Conservation (phyloP, 495 filamentous ascomycete species). For the Xylaria telfairii region DNA sequence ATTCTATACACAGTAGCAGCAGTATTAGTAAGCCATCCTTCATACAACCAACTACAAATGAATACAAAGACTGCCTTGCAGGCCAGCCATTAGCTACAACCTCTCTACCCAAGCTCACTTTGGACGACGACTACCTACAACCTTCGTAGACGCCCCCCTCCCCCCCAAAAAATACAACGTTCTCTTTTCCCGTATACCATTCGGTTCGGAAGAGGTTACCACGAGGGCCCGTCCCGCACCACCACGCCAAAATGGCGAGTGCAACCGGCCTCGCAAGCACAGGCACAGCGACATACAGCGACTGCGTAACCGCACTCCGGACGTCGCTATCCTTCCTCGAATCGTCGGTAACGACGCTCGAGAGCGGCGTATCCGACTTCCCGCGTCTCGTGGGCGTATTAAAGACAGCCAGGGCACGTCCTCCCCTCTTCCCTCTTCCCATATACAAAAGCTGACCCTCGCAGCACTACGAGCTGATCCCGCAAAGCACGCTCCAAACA, state of each 20-base stretch:
- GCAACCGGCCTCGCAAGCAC: conserved; percentile 1
- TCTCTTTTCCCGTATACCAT: background rate
- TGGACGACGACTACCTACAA: too few species aligned
- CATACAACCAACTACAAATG: too few species aligned
- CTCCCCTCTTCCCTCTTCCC: background rate
- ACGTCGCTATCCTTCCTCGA: conserved; percentile 59
- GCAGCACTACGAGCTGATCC: conserved; percentile 60
- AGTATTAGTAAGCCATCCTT: too few species aligned
- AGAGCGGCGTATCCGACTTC: conserved; percentile 52
- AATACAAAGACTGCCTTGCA: too few species aligned
- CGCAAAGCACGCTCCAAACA: conserved; percentile 53
- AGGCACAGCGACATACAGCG: conserved; percentile 44
- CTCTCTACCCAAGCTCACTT: too few species aligned
- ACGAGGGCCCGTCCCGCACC: background rate
- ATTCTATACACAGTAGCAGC: too few species aligned
- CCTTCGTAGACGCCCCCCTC: too few species aligned
- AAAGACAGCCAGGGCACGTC: conserved; percentile 54
- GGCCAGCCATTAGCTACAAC: too few species aligned
- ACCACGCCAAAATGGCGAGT: conserved; percentile 1
- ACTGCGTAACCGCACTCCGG: conserved; percentile 55
- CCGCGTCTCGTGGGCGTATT: conserved; percentile 53
- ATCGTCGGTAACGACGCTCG: conserved; percentile 54
- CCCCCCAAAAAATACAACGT: too few species aligned
- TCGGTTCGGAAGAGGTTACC: background rate
- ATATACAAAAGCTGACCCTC: background rate